A percentile compares a stretch with the other conserved stretches of the same genome.
Conservation (phyloP, 2,329 filamentous ascomycete species). For the Sporothrix dimorphospora region DNA sequence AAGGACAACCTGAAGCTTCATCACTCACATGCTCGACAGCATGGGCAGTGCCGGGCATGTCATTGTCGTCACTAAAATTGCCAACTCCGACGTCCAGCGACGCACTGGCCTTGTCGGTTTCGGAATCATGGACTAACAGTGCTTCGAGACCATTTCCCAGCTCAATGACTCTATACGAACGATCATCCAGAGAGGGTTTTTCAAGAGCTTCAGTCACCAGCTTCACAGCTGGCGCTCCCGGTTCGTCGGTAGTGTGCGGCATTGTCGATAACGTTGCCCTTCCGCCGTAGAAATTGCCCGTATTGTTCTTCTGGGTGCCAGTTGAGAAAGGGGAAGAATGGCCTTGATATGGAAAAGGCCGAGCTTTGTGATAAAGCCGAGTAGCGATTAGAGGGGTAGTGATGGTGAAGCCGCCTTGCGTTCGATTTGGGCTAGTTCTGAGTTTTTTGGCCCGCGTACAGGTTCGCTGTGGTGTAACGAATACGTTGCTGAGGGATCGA, state of each 20-base stretch:
- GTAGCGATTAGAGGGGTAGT: background rate
- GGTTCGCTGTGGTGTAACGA: constrained; percentile 12
- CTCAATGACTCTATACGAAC: constrained; percentile 83
- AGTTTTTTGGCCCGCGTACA: background rate
- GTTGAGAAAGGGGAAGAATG: background rate
- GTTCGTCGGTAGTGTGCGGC: background rate
- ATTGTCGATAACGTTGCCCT: constrained; percentile 14
- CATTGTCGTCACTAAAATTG: constrained; percentile 87
- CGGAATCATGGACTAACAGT: constrained; percentile 87
- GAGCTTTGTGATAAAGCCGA: background rate
- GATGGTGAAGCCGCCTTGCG: background rate
- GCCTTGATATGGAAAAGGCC: background rate
- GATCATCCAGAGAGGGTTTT: constrained; percentile 82
- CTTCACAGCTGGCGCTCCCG: background rate
- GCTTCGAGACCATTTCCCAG: constrained; percentile 87
- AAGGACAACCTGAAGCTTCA: constrained; percentile 17
- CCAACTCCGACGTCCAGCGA: constrained; percentile 95
- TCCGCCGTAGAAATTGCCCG: background rate
- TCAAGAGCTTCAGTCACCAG: constrained; percentile 71
- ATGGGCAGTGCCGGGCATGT: constrained; percentile 94
- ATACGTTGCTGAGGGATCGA: background rate
- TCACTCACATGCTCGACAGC: constrained; percentile 80
- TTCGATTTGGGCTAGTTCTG: background rate
- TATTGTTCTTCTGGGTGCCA: background rate
- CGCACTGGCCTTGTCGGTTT: constrained; percentile 95